These are phyloP conservation scores for Tolypocladium amazonense DNA, from an alignment of 2,329 filamentous ascomycete genomes.

Conservation along the genomic window DNA sequence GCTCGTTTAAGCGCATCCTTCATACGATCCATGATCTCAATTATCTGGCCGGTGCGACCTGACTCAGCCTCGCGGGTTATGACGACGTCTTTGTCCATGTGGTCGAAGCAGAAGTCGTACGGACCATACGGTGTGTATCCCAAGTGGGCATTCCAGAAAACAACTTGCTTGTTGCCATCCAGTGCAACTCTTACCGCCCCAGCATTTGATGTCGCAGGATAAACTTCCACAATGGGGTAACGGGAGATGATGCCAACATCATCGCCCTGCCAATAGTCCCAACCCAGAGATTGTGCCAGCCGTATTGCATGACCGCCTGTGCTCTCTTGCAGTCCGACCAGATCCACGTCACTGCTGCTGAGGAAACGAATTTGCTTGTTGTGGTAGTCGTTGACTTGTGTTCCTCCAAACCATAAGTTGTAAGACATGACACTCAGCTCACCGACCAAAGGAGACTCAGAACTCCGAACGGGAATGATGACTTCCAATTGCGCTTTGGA, in stretches of 20 bases:
- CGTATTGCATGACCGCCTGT: slow-evolving; percentile 16
- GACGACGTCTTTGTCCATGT: slow-evolving; percentile 18
- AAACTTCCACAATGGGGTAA: slow-evolving; percentile 23
- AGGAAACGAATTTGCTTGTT: slow-evolving; percentile 27
- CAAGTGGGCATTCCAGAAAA: slow-evolving; percentile 24
- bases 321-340: slow-evolving; percentile 27
- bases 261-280: slow-evolving; percentile 22
- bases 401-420: slow-evolving; percentile 28
- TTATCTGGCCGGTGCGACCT: slow-evolving; percentile 24
- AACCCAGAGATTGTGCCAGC: slow-evolving; percentile 25
- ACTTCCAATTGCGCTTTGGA: slow-evolving; percentile 12
- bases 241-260: slow-evolving; percentile 23
- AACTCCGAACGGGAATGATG: slow-evolving; percentile 16
- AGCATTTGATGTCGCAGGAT: slow-evolving; percentile 13
- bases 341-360: slow-evolving; percentile 16
- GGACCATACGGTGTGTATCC: slow-evolving; percentile 27
- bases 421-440: slow-evolving; percentile 20
- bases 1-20: slow-evolving; percentile 14
- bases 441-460: slow-evolving; percentile 15
- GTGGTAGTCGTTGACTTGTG: slow-evolving; percentile 23
- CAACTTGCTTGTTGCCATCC: slow-evolving; percentile 18
- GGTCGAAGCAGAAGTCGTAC: slow-evolving; percentile 28
- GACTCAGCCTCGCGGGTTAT: slow-evolving; percentile 21
- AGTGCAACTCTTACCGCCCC: slow-evolving; percentile 22
- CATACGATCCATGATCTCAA: slow-evolving; percentile 18